A percentile compares a stretch with the other conserved stretches of the same genome.
Evolutionary conservation across 176 grass and related monocot species (phyloP).

Genomic region (Aegilops bicornis): DNA sequence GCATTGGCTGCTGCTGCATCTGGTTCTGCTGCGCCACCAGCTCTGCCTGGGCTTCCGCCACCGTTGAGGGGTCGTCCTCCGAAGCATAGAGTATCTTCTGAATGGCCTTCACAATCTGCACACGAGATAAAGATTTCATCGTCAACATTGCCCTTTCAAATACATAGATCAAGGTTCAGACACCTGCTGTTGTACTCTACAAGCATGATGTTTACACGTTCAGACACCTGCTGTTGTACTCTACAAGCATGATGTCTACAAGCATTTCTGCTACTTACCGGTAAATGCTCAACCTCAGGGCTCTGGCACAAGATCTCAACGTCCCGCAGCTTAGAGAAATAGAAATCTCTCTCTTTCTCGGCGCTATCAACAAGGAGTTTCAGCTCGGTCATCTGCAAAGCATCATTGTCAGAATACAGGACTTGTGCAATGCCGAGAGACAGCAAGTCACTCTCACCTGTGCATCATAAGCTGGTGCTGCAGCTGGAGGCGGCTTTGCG

Average conservation of each 20-base stretch:
- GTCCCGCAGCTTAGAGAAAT: conserved; percentile 91
- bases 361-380: conserved; percentile 88
- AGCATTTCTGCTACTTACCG: conserved; percentile 43
- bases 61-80: conserved; percentile 43
- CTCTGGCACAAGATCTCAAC: conserved; percentile 87
- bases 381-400: conserved; percentile 83
- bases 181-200: neutral
- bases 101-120: conserved; percentile 64
- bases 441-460: conserved; percentile 36
- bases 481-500: conserved; percentile 40
- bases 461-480: conserved; percentile 61
- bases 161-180: neutral
- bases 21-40: conserved; percentile 45
- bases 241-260: neutral
- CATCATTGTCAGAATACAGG: neutral
- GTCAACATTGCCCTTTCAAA: neutral
- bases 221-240: neutral
- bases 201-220: neutral
- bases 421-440: neutral
- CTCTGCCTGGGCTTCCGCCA: conserved; percentile 64
- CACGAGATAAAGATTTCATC: neutral
- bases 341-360: conserved; percentile 97
- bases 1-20: conserved; percentile 25
- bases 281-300: conserved; percentile 58
- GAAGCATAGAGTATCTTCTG: conserved; percentile 77